Conservation (phyloP, 2,329 filamentous ascomycete genomes). For the Calonectria leucothoes region DNA sequence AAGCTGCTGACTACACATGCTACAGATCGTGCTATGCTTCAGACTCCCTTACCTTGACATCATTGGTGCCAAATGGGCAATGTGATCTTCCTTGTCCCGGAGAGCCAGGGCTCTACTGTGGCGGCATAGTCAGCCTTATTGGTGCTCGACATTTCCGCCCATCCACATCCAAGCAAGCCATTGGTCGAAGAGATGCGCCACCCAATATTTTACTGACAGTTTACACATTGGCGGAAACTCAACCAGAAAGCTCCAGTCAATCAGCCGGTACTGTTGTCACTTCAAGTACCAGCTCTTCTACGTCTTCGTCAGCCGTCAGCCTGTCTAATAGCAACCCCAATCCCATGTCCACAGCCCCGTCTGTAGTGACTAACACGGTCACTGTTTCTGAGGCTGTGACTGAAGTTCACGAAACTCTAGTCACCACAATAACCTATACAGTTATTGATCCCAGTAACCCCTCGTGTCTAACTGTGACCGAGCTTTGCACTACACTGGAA, state of each 20-base stretch:
- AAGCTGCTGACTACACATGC: neutral
- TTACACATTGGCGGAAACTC: slow-evolving; percentile 4
- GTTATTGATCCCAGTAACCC: slow-evolving; percentile 19
- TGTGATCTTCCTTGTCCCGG: slow-evolving; percentile 30
- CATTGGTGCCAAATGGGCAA: neutral
- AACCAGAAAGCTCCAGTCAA: neutral
- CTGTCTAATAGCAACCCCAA: too few relatives aligned
- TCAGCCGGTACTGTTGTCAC: neutral
- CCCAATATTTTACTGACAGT: slow-evolving; percentile 25
- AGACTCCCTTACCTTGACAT: neutral
- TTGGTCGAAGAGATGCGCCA: slow-evolving; percentile 24
- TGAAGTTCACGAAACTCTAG: neutral
- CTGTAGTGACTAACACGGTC: neutral
- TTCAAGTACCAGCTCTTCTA: neutral
- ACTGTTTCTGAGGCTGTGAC: neutral
- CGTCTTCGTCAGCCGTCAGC: neutral
- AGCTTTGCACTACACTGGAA: slow-evolving; percentile 17
- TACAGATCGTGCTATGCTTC: slow-evolving; percentile 30
- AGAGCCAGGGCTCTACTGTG: slow-evolving; percentile 27
- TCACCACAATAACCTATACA: slow-evolving; percentile 25
- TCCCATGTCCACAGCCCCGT: too few relatives aligned
- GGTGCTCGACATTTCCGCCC: neutral
- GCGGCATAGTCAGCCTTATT: slow-evolving; percentile 4
- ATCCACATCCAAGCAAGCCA: too few relatives aligned
- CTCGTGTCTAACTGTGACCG: slow-evolving; percentile 18